Evolutionary conservation across 768 basidiomycete species (phyloP).

Genomic region (Sporobolomyces pararoseus): DNA sequence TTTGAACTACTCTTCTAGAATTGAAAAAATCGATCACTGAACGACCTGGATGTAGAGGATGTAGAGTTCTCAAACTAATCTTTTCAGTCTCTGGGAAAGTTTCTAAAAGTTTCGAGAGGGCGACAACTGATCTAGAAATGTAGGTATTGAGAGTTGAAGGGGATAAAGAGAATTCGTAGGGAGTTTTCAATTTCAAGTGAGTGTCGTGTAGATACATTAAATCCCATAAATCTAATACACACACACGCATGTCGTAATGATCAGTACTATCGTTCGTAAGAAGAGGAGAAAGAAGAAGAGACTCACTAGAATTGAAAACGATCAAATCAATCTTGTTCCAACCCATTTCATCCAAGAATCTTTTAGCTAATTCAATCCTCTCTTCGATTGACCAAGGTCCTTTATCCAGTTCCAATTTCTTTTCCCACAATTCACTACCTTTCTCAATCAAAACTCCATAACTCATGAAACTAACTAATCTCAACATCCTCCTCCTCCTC

Average conservation of each 20-base stretch:
- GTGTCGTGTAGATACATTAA: constrained; percentile 16
- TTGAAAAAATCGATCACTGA: constrained; percentile 13
- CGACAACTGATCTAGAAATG: not conserved
- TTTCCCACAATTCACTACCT: constrained; percentile 2
- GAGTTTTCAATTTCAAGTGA: not conserved
- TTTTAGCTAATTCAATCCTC: constrained; percentile 9
- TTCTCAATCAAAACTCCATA: constrained; percentile 3
- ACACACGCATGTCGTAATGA: no score
- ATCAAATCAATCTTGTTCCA: not conserved
- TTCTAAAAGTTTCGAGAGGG: not conserved
- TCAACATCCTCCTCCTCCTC: not conserved
- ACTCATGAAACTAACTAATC: not conserved
- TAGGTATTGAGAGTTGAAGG: constrained; percentile 1
- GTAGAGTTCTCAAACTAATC: not conserved
- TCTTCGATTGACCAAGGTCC: constrained; percentile 5
- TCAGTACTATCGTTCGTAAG: not conserved
- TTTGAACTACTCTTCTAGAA: not conserved
- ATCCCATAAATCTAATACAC: constrained; percentile 9
- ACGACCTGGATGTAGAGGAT: constrained; percentile 7
- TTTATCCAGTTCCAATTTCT: constrained; percentile 1
- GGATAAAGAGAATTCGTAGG: constrained; percentile 9
- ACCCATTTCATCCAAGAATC: not conserved
- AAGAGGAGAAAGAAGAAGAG: not conserved
- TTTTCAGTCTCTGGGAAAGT: not conserved
- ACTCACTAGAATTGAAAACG: constrained; percentile 14